These are phyloP conservation scores for Phytophthora rubi DNA, from an alignment of 352 stramenopile species.

Conservation along the genomic window DNA sequence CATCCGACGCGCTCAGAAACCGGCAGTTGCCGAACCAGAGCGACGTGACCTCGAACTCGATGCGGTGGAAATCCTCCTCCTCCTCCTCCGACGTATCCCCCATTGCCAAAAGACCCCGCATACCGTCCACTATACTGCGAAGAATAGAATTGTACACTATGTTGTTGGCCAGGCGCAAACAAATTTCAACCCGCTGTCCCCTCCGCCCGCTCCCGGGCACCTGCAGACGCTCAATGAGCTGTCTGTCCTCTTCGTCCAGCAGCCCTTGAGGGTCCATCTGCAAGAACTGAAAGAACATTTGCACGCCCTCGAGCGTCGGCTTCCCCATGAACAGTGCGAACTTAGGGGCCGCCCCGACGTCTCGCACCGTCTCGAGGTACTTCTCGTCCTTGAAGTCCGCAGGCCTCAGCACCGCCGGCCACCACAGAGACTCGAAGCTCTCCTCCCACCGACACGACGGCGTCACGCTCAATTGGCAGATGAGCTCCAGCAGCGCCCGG, in stretches of 20 bases:
- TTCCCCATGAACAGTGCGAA: conserved; percentile 20
- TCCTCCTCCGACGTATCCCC: background rate
- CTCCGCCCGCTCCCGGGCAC: background rate
- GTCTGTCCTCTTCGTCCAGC: conserved; percentile 14
- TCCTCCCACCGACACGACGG: conserved; percentile 22
- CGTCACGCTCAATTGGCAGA: conserved; percentile 25
- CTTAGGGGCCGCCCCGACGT: conserved; percentile 5
- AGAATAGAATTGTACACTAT: conserved; percentile 27
- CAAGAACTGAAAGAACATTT: conserved; percentile 29
- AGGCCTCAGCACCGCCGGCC: conserved; percentile 18
- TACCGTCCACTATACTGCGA: conserved; percentile 17
- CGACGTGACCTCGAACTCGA: conserved; percentile 27
- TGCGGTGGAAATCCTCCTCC: background rate
- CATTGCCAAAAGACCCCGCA: conserved; percentile 10
- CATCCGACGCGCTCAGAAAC: conserved; percentile 23
- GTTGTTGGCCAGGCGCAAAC: conserved; percentile 18
- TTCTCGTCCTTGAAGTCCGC: conserved; percentile 17
- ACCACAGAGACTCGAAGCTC: conserved; percentile 31
- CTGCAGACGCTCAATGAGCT: conserved; percentile 10
- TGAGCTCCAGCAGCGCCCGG: conserved; percentile 25
- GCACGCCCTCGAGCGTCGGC: conserved; percentile 28
- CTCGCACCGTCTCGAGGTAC: conserved; percentile 20
- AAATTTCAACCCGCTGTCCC: conserved; percentile 19
- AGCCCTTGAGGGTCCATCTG: conserved; percentile 14
- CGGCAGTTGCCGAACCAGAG: conserved; percentile 33